These are phyloP conservation scores for Monoraphidium neglectum DNA, from an alignment of 139 green algal species.

Conservation along the genomic window DNA sequence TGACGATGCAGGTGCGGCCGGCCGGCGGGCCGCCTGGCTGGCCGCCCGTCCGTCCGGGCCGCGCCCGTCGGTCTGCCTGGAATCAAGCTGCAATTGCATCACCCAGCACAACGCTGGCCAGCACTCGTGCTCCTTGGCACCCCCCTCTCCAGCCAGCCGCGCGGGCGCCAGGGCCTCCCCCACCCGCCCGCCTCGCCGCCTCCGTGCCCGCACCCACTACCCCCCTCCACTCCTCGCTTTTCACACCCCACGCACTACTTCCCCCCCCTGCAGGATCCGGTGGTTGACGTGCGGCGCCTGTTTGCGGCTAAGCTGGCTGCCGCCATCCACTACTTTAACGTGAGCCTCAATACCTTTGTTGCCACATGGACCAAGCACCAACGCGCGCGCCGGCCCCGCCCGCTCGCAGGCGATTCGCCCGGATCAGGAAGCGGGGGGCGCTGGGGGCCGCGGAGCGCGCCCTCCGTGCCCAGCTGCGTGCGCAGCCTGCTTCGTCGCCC, in stretches of 20 bases:
- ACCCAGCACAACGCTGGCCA: neutral
- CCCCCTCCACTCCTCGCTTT: too few relatives aligned
- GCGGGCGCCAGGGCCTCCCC: too few relatives aligned
- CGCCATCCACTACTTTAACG: constrained; percentile 10
- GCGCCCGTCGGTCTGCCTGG: too few relatives aligned
- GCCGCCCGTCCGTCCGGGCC: too few relatives aligned
- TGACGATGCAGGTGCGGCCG: constrained; percentile 68
- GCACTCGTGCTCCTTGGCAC: too few relatives aligned
- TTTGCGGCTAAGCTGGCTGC: constrained; percentile 16
- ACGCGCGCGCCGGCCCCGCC: neutral
- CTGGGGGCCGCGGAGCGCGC: neutral
- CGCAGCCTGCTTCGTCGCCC: too few relatives aligned
- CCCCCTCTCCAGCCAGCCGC: too few relatives aligned
- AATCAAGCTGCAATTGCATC: constrained; percentile 40
- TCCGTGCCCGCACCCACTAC: too few relatives aligned
- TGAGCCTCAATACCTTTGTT: neutral
- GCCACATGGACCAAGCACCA: neutral
- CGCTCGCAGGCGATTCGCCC: neutral
- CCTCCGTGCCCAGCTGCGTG: neutral
- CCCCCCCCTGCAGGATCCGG: too few relatives aligned
- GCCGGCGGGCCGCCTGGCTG: constrained; percentile 53
- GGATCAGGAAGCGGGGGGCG: neutral
- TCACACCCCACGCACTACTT: too few relatives aligned
- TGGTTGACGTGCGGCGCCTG: too few relatives aligned
- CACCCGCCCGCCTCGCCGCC: too few relatives aligned